Evolutionary conservation across 192 early-diverging fungal species (phyloP).

Genomic region (Funneliformis geosporum): DNA sequence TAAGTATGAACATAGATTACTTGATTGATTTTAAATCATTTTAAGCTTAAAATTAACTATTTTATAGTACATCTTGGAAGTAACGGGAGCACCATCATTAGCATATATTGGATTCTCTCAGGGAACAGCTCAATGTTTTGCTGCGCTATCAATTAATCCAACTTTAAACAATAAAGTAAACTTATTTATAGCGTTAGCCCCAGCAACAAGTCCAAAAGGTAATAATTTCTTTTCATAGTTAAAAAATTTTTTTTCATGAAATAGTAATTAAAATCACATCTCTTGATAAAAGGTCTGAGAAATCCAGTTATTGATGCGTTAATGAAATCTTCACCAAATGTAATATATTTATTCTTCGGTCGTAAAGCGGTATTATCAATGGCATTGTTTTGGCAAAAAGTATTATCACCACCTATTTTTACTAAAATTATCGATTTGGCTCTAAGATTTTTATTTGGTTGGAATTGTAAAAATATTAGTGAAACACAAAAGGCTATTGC

Average conservation of each 20-base stretch:
- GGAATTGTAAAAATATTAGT: constrained; percentile 69
- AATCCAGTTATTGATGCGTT: constrained; percentile 80
- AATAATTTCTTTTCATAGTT: background rate
- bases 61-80: constrained; percentile 73
- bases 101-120: constrained; percentile 98
- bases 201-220: constrained; percentile 81
- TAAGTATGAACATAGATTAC: constrained; percentile 36
- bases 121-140: constrained; percentile 88
- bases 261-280: background rate
- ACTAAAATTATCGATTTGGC: constrained; percentile 71
- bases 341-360: constrained; percentile 89
- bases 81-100: constrained; percentile 74
- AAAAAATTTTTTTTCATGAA: background rate
- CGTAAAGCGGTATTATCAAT: constrained; percentile 75
- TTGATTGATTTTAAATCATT: background rate
- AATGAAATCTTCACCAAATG: constrained; percentile 78
- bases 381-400: constrained; percentile 81
- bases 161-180: constrained; percentile 80
- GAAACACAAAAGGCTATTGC: constrained; percentile 71
- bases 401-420: constrained; percentile 73
- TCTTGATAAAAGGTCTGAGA: constrained; percentile 56
- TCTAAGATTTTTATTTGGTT: constrained; percentile 80
- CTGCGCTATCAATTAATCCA: constrained; percentile 78
- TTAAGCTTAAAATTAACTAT: background rate
- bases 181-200: constrained; percentile 89